Evolutionary conservation across 768 basidiomycete species (phyloP).

Genomic region (Boletus coccyginus): DNA sequence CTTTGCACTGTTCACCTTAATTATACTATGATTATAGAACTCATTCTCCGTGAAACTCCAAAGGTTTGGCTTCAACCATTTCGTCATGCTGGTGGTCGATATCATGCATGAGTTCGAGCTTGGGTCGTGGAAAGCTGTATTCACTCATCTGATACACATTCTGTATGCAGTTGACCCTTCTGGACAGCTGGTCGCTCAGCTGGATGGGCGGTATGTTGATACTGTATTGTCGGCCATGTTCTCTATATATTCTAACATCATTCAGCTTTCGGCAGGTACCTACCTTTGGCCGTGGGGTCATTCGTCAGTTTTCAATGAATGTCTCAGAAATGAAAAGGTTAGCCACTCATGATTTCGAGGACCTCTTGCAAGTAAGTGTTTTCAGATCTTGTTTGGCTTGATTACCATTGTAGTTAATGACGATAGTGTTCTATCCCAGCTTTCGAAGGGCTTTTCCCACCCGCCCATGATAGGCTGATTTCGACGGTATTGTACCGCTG

Average conservation of each 20-base stretch:
- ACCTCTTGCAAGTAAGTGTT: conserved; percentile 21
- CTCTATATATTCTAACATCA: background rate
- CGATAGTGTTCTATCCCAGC: conserved; percentile 31
- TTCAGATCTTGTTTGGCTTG: background rate
- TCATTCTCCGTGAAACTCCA: conserved; percentile 27
- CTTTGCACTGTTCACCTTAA: background rate
- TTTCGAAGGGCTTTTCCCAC: conserved; percentile 37
- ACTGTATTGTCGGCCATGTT: background rate
- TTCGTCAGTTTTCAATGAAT: conserved; percentile 21
- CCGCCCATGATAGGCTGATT: conserved; percentile 19
- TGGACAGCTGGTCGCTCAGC: conserved; percentile 8
- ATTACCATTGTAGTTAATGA: background rate
- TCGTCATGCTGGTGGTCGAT: conserved; percentile 31
- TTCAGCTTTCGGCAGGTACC: conserved; percentile 16
- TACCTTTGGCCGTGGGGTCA: conserved; percentile 21
- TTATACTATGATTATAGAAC: conserved; percentile 23
- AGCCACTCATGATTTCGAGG: conserved; percentile 24
- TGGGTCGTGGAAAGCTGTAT: conserved; percentile 36
- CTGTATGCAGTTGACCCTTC: conserved; percentile 11
- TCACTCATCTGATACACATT: conserved; percentile 35
- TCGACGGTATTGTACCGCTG: conserved; percentile 24
- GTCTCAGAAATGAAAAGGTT: conserved; percentile 22
- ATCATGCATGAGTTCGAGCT: conserved; percentile 41
- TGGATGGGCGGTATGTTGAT: conserved; percentile 14
- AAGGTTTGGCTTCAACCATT: conserved; percentile 19